Evolutionary conservation across 495 filamentous ascomycete species (phyloP), one percentile per base, ranked within the genome.

Genomic region (Penicillium silybi): DNA sequence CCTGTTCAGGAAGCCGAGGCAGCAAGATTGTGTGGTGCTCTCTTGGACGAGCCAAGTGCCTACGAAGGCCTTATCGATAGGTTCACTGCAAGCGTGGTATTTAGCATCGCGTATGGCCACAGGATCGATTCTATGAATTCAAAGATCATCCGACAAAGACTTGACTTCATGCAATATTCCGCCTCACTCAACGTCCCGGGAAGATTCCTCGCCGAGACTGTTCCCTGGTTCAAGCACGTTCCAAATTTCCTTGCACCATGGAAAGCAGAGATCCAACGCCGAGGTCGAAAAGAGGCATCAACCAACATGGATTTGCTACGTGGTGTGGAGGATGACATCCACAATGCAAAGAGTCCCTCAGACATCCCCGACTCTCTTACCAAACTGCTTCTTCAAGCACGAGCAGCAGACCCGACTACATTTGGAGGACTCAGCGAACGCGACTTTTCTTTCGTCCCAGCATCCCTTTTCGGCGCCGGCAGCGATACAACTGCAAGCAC

Each of bases 401-500:
- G 62, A 41, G 66, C 68, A 26, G 61, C 62, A 29, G 72, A 69
- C 23, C 65, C 64, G 17, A 53, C 59, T 20, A 66, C 70, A 0
- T 64, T 66, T 17, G 67, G 62, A 7, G 48, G 37, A n/a, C 58
- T 68, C 2, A 55, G 69, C 41, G 66, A 69, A 41, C 46, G 50
- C n/a, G 58, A 61, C 35, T 70, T 85, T 5, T 85, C 63, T 9
- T 74, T 76, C 50, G 62, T 75, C 22, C 58, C 68, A 8, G 73
- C 69, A 19, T 68, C 73, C 50, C 62, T 65, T 0, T 34, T 86
- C 50, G 82, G 80, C 3, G 84, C 84, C 11, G 84, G 84, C 11
- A 77, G 79, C n/a, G 84, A 87, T 61, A 87, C 84, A 4, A 81
- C 81, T 44, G 67, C 82, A 8, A 79, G 79, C 34, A 85, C 84